Base-by-base conservation (phyloP, 2,329 filamentous ascomycete species). In the Trichoderma sp. region DNA sequence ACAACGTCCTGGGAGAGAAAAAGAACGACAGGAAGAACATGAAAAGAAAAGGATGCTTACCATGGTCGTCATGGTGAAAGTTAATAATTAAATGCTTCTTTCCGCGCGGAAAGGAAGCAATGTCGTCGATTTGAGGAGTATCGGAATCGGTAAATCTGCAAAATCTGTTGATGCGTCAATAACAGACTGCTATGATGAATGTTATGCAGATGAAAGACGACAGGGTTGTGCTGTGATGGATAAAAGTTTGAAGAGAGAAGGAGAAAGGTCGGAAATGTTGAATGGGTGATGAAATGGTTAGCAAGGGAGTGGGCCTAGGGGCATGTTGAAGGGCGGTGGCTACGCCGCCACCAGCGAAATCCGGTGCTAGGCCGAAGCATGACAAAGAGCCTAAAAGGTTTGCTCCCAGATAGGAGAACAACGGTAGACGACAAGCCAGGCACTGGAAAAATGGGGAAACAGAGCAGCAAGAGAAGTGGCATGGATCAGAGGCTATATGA, bases 61-160 rank as follows among this genome's bases (percentile, higher is more conserved):
- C 84, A 85, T 85, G 70, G 84, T 86, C 71, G 84, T 85, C 84
- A 85, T 86, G 49, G 76, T 82, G 75, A 72, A 73, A 65, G 72
- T 43, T 71, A 61, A 52, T 71, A 69, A 55, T 40, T 59, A 59
- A 47, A 43, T 72, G 69, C 72, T 73, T 71, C 73, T 70, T 75
- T 73, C 72, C 72, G 63, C 68, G 55, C 16, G 58, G 71, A 72
- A 74, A 71, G 68, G 62, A 73, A 74, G 67, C 72, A 68, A 57
- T 35, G 19, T 70, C 43, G 61, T 68, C 37, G 35, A 24, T 55
- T 57, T 69, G 62, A 14, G 31, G 29, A 37, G 16, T 55, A 40
- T 52, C 58, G 55, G 47, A 27, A n/a, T 58, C 53, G 53, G 43
- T 47, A 61, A 43, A 61, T 5, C 56, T 55, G 57, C 53, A 68